phyloP scores from a whole-genome alignment of 345 rosid species.

The Salix brachista region DNA sequence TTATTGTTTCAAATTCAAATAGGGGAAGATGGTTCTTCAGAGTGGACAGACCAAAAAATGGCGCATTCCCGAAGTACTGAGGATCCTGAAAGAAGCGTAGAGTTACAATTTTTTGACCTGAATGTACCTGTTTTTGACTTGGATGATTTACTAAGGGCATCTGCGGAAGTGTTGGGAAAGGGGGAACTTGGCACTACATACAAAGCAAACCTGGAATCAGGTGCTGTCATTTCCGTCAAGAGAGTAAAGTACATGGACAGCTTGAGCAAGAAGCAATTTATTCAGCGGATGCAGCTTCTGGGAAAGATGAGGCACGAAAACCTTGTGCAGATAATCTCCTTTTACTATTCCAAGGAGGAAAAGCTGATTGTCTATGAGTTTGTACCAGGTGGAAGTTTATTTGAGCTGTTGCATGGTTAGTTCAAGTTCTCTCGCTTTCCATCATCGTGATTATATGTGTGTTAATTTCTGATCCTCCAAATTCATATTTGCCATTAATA shows the following conservation, averaged over 20 bases:
- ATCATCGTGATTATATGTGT: background rate
- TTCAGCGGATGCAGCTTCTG: slow-evolving; percentile 47
- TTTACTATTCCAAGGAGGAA: slow-evolving; percentile 47
- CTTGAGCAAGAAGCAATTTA: slow-evolving; percentile 42
- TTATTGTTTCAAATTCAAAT: background rate
- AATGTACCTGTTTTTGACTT: slow-evolving; percentile 38
- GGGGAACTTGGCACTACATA: slow-evolving; percentile 49
- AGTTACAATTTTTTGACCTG: slow-evolving; percentile 41
- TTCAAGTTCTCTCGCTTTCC: background rate
- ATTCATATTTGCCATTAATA: background rate
- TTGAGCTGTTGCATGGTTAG: slow-evolving; percentile 54
- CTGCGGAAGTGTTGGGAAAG: slow-evolving; percentile 47
- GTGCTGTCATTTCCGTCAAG: slow-evolving; percentile 40
- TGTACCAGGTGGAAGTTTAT: slow-evolving; percentile 39
- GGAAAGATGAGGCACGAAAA: slow-evolving; percentile 51
- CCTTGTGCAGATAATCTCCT: slow-evolving; percentile 41
- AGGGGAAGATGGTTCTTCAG: slow-evolving; percentile 5
- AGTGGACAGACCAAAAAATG: slow-evolving; percentile 18
- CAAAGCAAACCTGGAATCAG: slow-evolving; percentile 46
- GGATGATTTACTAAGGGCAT: slow-evolving; percentile 56
- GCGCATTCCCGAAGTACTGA: slow-evolving; percentile 11
- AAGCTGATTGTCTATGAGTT: slow-evolving; percentile 51
- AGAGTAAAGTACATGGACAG: slow-evolving; percentile 34
- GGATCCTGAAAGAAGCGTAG: slow-evolving; percentile 44
- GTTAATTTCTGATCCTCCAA: background rate